phyloP scores from a whole-genome alignment of 2,329 filamentous ascomycete genomes.

The Alternaria infectoria region DNA sequence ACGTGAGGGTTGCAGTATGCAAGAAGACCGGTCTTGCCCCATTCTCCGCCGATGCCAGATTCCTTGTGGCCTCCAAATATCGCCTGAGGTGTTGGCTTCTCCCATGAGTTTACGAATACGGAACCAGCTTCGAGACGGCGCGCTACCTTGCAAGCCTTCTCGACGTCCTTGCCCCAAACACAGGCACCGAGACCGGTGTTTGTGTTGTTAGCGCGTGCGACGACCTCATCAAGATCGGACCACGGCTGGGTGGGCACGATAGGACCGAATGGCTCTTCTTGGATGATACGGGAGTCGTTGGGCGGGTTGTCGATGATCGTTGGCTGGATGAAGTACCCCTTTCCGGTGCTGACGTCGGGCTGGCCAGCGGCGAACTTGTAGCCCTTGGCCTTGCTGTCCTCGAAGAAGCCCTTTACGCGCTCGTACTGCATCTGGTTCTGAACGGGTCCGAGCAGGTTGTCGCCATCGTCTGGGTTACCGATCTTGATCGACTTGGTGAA shows the following conservation, averaged over 20 bases:
- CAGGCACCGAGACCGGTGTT: conserved; percentile 61
- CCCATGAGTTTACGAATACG: conserved; percentile 62
- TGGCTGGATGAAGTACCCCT: conserved; percentile 66
- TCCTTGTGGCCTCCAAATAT: conserved; percentile 80
- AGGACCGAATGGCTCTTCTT: conserved; percentile 69
- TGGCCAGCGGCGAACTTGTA: conserved; percentile 61
- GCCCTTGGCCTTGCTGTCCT: conserved; percentile 61
- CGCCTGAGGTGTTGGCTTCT: conserved; percentile 55
- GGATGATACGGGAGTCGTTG: conserved; percentile 62
- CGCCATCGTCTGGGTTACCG: conserved; percentile 49
- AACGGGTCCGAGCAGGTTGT: conserved; percentile 63
- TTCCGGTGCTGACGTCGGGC: conserved; percentile 34
- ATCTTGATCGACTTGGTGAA: conserved; percentile 54
- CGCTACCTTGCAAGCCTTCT: conserved; percentile 56
- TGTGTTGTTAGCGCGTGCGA: conserved; percentile 56
- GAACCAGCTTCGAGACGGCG: conserved; percentile 59
- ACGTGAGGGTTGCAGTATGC: conserved; percentile 57
- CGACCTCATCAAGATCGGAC: conserved; percentile 61
- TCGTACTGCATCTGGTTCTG: conserved; percentile 72
- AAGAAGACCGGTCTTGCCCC: conserved; percentile 52
- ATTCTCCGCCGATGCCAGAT: conserved; percentile 77
- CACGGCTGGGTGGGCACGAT: conserved; percentile 71
- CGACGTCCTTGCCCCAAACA: conserved; percentile 55
- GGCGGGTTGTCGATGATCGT: conserved; percentile 66
- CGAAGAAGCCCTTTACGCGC: conserved; percentile 62